These are phyloP conservation scores for Passalora sequoiae DNA, from an alignment of 2,329 filamentous ascomycete species.

Conservation along the genomic window DNA sequence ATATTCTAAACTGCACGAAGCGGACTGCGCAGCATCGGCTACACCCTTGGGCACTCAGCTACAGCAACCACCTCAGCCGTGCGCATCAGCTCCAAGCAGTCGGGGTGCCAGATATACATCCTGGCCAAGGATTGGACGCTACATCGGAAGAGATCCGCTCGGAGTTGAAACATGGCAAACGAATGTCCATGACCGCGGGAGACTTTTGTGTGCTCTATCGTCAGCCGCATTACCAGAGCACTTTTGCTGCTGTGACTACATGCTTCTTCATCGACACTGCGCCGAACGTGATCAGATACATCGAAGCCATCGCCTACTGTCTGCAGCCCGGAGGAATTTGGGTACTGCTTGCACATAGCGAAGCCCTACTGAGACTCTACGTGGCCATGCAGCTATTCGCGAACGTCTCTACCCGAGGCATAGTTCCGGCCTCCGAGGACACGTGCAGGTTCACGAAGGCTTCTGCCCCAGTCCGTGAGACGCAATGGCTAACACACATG, in stretches of 20 bases:
- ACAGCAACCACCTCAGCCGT: constrained; percentile 76
- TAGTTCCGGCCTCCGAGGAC: too few species aligned
- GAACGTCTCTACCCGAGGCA: too few species aligned
- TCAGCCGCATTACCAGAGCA: constrained; percentile 53
- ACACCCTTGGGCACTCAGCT: constrained; percentile 79
- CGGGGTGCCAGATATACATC: constrained; percentile 67
- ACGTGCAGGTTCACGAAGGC: too few species aligned
- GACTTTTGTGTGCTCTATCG: constrained; percentile 88
- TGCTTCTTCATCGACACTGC: constrained; percentile 98
- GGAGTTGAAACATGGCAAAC: constrained; percentile 46
- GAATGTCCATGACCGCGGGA: constrained; percentile 88
- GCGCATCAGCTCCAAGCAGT: constrained; percentile 70
- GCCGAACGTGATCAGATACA: constrained; percentile 83
- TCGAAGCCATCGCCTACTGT: constrained; percentile 75
- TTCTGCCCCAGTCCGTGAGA: too few species aligned
- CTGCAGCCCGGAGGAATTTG: constrained; percentile 73
- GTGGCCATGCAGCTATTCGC: too few species aligned
- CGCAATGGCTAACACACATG: too few species aligned
- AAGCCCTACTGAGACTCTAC: too few species aligned
- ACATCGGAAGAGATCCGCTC: constrained; percentile 19
- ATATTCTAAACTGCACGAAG: constrained; percentile 65
- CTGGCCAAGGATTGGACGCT: constrained; percentile 35
- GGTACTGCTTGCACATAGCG: too few species aligned
- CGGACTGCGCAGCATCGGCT: constrained; percentile 62
- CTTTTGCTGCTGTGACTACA: constrained; percentile 77